Conservation (phyloP, 2,329 filamentous ascomycete genomes). For the Trichoderma afroharzianum region DNA sequence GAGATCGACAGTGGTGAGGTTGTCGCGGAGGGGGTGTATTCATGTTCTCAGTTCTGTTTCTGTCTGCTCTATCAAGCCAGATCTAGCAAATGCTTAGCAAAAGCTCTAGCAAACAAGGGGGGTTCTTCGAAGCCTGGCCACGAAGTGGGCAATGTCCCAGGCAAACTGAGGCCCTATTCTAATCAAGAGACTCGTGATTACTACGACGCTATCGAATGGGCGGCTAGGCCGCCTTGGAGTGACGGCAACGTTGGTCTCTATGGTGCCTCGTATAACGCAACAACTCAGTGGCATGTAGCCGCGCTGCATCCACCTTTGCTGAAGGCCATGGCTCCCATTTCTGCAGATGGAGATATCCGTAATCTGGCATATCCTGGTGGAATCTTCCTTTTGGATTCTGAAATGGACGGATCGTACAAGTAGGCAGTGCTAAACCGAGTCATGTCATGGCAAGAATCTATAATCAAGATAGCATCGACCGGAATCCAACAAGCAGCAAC, state of each 20-base stretch:
- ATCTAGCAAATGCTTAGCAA: too few species aligned
- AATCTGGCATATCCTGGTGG: background rate
- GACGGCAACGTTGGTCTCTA: background rate
- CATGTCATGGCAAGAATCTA: too few species aligned
- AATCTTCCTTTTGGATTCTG: background rate
- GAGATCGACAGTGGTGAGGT: too few species aligned
- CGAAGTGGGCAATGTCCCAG: background rate
- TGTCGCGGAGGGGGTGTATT: too few species aligned
- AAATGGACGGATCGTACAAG: too few species aligned
- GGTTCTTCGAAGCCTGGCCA: too few species aligned
- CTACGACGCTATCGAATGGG: background rate
- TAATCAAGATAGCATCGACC: too few species aligned
- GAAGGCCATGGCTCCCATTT: background rate
- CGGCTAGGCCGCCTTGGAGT: background rate
- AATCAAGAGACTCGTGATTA: background rate
- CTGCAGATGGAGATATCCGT: background rate
- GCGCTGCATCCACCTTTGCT: background rate
- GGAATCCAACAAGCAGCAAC: too few species aligned
- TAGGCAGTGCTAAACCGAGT: too few species aligned
- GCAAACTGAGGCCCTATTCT: background rate
- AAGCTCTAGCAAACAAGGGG: too few species aligned
- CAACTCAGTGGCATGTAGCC: background rate
- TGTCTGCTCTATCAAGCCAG: too few species aligned
- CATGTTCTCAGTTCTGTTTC: too few species aligned
- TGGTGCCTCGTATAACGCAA: background rate